Conservation (phyloP, 805 yeast genomes). For the Komagataella pastoris region DNA sequence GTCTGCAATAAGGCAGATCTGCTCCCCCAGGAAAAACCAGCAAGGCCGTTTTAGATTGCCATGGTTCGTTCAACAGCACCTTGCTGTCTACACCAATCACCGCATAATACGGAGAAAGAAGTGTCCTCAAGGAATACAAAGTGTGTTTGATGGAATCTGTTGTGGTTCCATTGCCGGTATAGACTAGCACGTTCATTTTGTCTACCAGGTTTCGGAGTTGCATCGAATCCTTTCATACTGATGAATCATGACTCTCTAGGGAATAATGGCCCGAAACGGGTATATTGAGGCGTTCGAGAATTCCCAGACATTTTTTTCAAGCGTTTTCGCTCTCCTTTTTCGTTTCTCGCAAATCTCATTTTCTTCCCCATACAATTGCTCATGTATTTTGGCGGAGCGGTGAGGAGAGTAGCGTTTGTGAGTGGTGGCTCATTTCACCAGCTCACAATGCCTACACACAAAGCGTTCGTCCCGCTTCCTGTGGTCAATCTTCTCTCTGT, state of each 20-base stretch:
- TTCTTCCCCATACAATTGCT: not conserved
- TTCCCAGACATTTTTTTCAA: not conserved
- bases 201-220: not conserved
- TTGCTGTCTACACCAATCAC: constrained; percentile 57
- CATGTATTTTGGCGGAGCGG: not conserved
- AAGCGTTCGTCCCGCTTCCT: not conserved
- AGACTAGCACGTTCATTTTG: constrained; percentile 63
- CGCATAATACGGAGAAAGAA: constrained; percentile 81
- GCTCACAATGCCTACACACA: not conserved
- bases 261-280: not conserved
- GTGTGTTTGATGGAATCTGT: constrained; percentile 79
- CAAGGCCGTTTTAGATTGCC: constrained; percentile 70
- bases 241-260: not conserved
- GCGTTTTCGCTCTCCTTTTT: not conserved
- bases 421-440: not conserved
- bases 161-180: constrained; percentile 74
- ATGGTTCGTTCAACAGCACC: constrained; percentile 67
- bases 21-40: constrained; percentile 96
- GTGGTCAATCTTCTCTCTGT: not conserved
- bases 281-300: not conserved
- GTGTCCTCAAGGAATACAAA: constrained; percentile 56
- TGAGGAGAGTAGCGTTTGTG: not conserved
- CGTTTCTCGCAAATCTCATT: not conserved
- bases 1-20: constrained; percentile 72
- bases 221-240: not conserved